Conservation (phyloP, 805 yeast species). For the Saccharomycopsis sp. region DNA sequence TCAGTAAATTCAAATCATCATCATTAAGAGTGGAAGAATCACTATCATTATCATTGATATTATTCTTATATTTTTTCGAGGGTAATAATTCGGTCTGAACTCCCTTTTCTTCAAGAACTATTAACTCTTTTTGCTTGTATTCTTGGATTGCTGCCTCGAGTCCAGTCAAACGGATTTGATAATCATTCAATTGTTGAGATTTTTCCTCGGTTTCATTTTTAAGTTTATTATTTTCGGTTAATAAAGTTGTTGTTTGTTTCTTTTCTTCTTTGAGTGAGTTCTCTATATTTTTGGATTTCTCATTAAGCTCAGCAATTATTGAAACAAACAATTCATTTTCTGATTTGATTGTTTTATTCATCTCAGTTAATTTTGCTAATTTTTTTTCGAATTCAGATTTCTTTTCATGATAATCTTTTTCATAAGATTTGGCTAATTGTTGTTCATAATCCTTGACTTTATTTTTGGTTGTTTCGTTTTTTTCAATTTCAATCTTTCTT, state of each 20-base stretch:
- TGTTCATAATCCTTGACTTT: conserved; percentile 18
- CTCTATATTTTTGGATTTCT: conserved; percentile 22
- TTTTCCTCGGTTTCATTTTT: conserved; percentile 7
- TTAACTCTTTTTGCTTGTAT: no score
- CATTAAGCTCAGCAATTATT: conserved; percentile 13
- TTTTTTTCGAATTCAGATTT: conserved; percentile 10
- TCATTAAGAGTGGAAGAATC: conserved; percentile 17
- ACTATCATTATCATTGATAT: conserved; percentile 16
- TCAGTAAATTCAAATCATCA: conserved; percentile 9
- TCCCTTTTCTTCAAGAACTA: conserved; percentile 8
- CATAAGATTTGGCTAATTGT: conserved; percentile 11
- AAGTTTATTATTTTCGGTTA: conserved; percentile 5
- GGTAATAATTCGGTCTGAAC: conserved; percentile 12
- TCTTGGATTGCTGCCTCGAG: conserved; percentile 6
- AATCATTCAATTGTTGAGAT: conserved; percentile 7
- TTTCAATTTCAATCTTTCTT: conserved; percentile 16
- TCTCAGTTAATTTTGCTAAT: conserved; percentile 7
- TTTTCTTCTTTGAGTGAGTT: conserved; percentile 19
- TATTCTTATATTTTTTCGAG: background rate
- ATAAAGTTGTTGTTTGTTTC: conserved; percentile 7
- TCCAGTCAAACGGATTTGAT: conserved; percentile 3
- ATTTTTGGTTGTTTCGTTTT: conserved; percentile 15
- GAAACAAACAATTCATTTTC: conserved; percentile 9
- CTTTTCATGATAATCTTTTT: conserved; percentile 13
- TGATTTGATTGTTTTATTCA: background rate